Base-by-base conservation (phyloP, 2,329 filamentous ascomycete genomes). In the Aspergillus sp. region DNA sequence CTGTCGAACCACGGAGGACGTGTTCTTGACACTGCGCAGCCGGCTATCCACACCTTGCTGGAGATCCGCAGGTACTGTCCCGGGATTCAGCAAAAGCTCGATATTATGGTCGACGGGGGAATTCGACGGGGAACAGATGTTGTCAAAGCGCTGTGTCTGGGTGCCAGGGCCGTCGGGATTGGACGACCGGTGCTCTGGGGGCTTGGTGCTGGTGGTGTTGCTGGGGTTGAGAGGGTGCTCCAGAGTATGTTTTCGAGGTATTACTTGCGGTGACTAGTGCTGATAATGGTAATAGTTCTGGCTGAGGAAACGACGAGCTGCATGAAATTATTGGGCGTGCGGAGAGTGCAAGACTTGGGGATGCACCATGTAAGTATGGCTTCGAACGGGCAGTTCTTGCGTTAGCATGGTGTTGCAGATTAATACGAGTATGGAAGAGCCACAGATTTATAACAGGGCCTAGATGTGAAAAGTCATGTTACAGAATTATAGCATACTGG, bases 1-100 rank as follows among this genome's bases (percentile, higher is more conserved):
- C 80, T 98, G 17, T 96, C 90, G 20, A 98, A 98, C 74, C 93
- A 98, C 72, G 93, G 93, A 46, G 93, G 93, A 0, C 83, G 93
- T 41, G 90, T 91, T 27, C 79, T 91, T 48, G 93, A 98, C 71
- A 92, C 89, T 46, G 88, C 88, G 12, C 80, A 93, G 74, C 92
- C 96, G 70, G 96, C 87, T 1, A 78, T 90, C 2, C 85, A 89
- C 68, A 87, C 87, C 15, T 72, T 91, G 66, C 77, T 92, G 58
- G 89, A 90, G 73, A 88, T 90, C 59, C 79, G 86, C 69, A 87
- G 87, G 70, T 89, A 89, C 75, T 89, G 86, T 67, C 86, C 87
- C 2, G 80, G 89, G 70, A 82, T 90, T 50, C 79, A 90, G 65
- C 78, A 80, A 30, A 83, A 83, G 68, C 78, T 96, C 48, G 91